phyloP scores from a whole-genome alignment of 208 protist species.

The Wallacemonas sp. region DNA sequence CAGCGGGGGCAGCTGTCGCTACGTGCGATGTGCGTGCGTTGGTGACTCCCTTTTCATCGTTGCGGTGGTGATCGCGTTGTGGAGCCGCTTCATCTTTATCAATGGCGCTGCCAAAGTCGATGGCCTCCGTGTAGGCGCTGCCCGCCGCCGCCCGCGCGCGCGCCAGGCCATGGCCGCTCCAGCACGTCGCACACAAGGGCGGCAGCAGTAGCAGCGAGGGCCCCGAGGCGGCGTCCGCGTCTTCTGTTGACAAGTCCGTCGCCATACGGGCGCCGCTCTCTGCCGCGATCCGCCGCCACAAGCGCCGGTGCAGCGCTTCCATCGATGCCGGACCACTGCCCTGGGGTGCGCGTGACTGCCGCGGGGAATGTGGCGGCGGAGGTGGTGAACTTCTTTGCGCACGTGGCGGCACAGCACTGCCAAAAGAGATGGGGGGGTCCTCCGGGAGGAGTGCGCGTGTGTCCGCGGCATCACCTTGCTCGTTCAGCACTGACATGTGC shows the following conservation, averaged over 20 bases:
- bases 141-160: neutral
- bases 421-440: neutral
- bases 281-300: neutral
- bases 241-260: neutral
- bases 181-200: conserved; percentile 20
- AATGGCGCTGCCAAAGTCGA: neutral
- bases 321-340: neutral
- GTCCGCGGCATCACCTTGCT: too few species aligned
- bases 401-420: neutral
- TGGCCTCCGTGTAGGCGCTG: conserved; percentile 3
- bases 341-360: too few species aligned
- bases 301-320: conserved; percentile 1
- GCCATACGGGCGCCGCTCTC: neutral
- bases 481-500: too few species aligned
- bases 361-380: too few species aligned
- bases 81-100: neutral
- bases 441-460: too few species aligned
- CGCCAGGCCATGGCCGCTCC: neutral
- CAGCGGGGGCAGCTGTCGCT: too few species aligned
- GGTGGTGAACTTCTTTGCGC: too few species aligned
- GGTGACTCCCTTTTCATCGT: neutral
- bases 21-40: too few species aligned
- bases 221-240: neutral
- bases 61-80: neutral
- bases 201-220: neutral